phyloP scores from a whole-genome alignment of 768 basidiomycete species.

The Calocybe cyanea region DNA sequence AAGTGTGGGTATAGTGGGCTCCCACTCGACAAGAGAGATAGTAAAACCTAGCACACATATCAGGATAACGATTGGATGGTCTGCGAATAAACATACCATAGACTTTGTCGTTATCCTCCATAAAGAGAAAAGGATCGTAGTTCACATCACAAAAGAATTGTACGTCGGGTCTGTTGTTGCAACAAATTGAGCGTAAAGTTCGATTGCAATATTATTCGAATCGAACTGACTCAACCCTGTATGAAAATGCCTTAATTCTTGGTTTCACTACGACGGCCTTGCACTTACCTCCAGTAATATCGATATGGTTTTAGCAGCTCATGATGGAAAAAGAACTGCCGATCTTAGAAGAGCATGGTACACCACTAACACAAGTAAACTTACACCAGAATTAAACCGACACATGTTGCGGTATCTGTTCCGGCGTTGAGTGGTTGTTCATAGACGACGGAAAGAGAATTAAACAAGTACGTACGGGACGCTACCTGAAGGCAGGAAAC shows the following conservation, averaged over 20 bases:
- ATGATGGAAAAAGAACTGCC: constrained; percentile 80
- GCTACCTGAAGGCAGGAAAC: constrained; percentile 43
- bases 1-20: constrained; percentile 74
- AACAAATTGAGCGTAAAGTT: not conserved
- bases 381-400: constrained; percentile 86
- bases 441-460: not conserved
- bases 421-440: constrained; percentile 1
- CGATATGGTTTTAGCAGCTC: constrained; percentile 70
- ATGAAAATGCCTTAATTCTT: constrained; percentile 1
- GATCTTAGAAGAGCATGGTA: constrained; percentile 3
- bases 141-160: constrained; percentile 73
- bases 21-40: constrained; percentile 73
- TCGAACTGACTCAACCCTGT: constrained; percentile 69
- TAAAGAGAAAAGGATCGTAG: constrained; percentile 79
- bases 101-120: constrained; percentile 61
- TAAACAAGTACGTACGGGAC: constrained; percentile 50
- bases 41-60: constrained; percentile 57
- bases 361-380: constrained; percentile 20
- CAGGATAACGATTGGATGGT: not conserved
- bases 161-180: constrained; percentile 60
- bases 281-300: constrained; percentile 75
- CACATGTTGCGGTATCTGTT: constrained; percentile 91
- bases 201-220: not conserved
- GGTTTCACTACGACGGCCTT: constrained; percentile 2
- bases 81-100: constrained; percentile 31